These are phyloP conservation scores for Coffea eugenioides DNA, from an alignment of 257 asterid genomes.

Conservation along the genomic window DNA sequence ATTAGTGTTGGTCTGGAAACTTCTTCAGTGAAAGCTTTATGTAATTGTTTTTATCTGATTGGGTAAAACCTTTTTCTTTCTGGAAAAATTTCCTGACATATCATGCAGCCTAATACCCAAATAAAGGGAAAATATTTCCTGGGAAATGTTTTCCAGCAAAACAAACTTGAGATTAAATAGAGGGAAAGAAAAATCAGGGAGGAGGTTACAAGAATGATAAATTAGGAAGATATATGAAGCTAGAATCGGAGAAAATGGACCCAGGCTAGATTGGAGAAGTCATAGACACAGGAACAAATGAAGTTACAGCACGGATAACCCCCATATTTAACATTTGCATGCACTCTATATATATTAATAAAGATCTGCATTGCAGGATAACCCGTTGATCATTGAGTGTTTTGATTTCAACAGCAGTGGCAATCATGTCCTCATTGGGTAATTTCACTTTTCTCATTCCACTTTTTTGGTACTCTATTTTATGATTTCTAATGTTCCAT, in stretches of 20 bases:
- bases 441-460: slow-evolving; percentile 11
- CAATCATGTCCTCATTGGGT: slow-evolving; percentile 76
- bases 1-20: no score
- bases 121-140: no score
- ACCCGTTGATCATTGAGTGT: slow-evolving; percentile 75
- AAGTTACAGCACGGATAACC: neutral
- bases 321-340: neutral
- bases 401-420: slow-evolving; percentile 72
- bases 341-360: neutral
- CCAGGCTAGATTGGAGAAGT: neutral
- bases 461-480: neutral
- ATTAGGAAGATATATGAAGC: neutral
- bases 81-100: no score
- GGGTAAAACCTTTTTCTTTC: no score
- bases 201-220: neutral
- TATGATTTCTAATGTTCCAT: neutral
- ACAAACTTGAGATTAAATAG: neutral
- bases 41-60: no score
- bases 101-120: no score
- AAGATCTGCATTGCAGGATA: slow-evolving; percentile 48
- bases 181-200: neutral
- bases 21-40: no score
- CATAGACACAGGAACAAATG: neutral
- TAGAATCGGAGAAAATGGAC: no score
- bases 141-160: no score